Evolutionary conservation across 352 stramenopile species (phyloP).

Genomic region (Pilasporangium apinafurcum): DNA sequence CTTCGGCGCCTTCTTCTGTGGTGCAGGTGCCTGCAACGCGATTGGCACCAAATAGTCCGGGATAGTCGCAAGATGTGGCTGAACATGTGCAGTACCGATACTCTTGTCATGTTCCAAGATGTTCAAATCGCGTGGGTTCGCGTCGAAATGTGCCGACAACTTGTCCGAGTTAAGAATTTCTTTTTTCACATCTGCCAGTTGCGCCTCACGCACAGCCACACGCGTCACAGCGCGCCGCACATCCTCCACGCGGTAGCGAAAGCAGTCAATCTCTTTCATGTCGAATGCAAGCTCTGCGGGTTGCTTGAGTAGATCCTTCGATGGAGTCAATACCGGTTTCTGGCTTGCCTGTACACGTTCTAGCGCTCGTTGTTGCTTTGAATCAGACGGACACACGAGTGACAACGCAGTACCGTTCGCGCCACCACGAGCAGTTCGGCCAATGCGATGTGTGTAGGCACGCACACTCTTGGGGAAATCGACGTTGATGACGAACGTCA

Average conservation of each 20-base stretch:
- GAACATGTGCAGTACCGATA: slow-evolving; percentile 90
- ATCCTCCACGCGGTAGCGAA: slow-evolving; percentile 96
- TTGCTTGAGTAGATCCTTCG: slow-evolving; percentile 88
- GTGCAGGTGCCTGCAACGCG: slow-evolving; percentile 87
- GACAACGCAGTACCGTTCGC: slow-evolving; percentile 95
- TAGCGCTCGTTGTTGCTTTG: slow-evolving; percentile 81
- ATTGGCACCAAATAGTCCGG: slow-evolving; percentile 97
- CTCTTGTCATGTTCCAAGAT: slow-evolving; percentile 96
- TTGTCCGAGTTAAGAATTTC: slow-evolving; percentile 98
- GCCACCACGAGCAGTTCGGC: slow-evolving; percentile 95
- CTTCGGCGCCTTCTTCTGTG: slow-evolving; percentile 77
- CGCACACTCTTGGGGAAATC: slow-evolving; percentile 94
- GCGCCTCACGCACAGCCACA: slow-evolving; percentile 91
- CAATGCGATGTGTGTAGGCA: slow-evolving; percentile 98
- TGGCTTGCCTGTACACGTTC: slow-evolving; percentile 91
- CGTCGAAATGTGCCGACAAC: slow-evolving; percentile 95
- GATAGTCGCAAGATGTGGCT: slow-evolving; percentile 93
- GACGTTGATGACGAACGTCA: slow-evolving; percentile 99
- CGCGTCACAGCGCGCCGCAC: slow-evolving; percentile 93
- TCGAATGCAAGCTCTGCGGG: slow-evolving; percentile 96
- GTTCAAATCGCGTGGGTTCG: slow-evolving; percentile 93
- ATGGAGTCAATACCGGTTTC: slow-evolving; percentile 66
- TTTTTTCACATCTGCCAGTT: slow-evolving; percentile 95
- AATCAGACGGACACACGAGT: slow-evolving; percentile 83
- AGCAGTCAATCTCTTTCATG: slow-evolving; percentile 97